A percentile compares a stretch with the other conserved stretches of the same genome.
Evolutionary conservation across 306 rosid genomes (phyloP).

Genomic region (Glycine soja): DNA sequence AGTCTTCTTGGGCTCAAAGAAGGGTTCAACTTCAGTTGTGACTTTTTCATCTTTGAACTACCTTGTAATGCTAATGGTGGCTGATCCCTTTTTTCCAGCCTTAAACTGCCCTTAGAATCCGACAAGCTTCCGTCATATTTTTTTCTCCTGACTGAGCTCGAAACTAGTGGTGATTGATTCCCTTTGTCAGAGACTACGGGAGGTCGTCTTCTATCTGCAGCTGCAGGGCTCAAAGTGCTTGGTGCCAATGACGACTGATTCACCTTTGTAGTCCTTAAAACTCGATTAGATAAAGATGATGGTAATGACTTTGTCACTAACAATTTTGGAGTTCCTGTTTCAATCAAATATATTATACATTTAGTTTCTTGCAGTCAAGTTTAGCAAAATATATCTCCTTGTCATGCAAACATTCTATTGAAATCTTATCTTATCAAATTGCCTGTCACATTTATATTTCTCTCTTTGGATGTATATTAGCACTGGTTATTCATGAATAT

Average conservation of each 20-base stretch:
- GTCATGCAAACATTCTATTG: no score
- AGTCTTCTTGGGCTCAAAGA: conserved; percentile 29
- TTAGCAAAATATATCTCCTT: no score
- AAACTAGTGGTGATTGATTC: conserved; percentile 9
- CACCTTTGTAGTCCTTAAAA: conserved; percentile 47
- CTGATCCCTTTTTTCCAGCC: conserved; percentile 21
- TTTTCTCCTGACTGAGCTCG: conserved; percentile 42
- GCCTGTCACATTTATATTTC: no score
- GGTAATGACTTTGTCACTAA: conserved; percentile 46
- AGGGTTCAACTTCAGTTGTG: neutral
- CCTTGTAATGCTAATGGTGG: conserved; percentile 21
- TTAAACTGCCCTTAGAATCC: conserved; percentile 11
- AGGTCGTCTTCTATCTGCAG: conserved; percentile 35
- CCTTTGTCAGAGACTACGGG: conserved; percentile 50
- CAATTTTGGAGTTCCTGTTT: conserved; percentile 49
- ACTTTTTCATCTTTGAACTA: conserved; percentile 29
- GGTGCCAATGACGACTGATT: conserved; percentile 41
- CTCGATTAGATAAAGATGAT: conserved; percentile 43
- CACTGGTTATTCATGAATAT: no score
- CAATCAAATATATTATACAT: conserved; percentile 1
- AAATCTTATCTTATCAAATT: no score
- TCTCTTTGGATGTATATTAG: no score
- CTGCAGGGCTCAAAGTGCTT: conserved; percentile 47
- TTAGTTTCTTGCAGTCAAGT: no score
- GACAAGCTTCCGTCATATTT: neutral